Evolutionary conservation across 352 stramenopile species (phyloP).

Genomic region (Pythium rhizo-oryzae): DNA sequence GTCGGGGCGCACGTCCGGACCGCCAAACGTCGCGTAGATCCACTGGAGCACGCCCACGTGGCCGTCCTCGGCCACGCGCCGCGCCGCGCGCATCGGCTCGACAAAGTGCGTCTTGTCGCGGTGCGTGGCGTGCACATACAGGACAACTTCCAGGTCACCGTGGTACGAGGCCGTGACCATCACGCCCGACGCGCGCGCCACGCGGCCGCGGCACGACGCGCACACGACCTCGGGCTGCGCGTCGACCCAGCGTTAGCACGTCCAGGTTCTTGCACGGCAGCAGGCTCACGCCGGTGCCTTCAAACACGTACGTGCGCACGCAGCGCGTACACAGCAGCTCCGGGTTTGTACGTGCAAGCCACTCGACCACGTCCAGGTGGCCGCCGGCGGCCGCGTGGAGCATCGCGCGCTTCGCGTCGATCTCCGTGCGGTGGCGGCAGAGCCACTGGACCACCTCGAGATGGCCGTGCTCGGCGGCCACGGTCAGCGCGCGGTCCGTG

Average conservation of each 20-base stretch:
- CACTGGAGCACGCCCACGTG: neutral
- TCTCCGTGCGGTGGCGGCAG: neutral
- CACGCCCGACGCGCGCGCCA: neutral
- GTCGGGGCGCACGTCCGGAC: too few relatives aligned
- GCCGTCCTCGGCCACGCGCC: neutral
- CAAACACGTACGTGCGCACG: neutral
- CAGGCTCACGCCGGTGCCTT: neutral
- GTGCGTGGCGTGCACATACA: neutral
- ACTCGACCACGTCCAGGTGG: neutral
- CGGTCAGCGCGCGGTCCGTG: neutral
- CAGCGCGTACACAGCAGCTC: neutral
- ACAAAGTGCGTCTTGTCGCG: neutral
- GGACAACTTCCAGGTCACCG: neutral
- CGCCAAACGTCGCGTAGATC: neutral
- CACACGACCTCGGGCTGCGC: neutral
- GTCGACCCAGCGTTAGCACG: conserved; percentile 6
- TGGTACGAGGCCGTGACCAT: neutral
- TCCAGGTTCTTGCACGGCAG: neutral
- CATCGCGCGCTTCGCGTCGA: neutral
- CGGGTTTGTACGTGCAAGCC: neutral
- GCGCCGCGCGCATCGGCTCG: neutral
- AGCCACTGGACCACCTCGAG: conserved; percentile 2
- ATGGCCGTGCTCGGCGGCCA: neutral
- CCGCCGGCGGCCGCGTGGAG: neutral
- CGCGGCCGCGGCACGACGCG: neutral